phyloP scores from a whole-genome alignment of 768 basidiomycete genomes.

The Austroboletus eburneus region DNA sequence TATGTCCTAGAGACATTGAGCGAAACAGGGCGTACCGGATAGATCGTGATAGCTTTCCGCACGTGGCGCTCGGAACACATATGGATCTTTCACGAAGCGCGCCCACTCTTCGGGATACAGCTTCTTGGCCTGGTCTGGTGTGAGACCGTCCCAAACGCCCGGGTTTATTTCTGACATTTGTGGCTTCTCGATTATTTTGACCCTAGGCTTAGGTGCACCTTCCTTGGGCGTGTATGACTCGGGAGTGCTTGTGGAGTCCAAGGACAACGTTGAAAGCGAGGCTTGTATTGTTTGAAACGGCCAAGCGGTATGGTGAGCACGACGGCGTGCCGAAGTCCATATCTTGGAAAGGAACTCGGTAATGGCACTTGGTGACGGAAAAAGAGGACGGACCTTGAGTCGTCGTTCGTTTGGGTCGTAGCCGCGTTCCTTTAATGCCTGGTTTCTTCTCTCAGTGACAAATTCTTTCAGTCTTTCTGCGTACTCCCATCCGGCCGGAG shows the following conservation, averaged over 20 bases:
- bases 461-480: slow-evolving; percentile 87
- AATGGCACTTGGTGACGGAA: not conserved
- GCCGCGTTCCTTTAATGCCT: slow-evolving; percentile 69
- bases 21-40: slow-evolving; percentile 47
- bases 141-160: slow-evolving; percentile 94
- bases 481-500: slow-evolving; percentile 94
- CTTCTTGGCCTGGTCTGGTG: slow-evolving; percentile 82
- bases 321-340: slow-evolving; percentile 93
- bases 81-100: slow-evolving; percentile 88
- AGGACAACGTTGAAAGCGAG: slow-evolving; percentile 10
- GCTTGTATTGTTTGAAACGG: slow-evolving; percentile 61
- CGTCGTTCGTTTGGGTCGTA: slow-evolving; percentile 55
- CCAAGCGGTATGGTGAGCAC: slow-evolving; percentile 95
- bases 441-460: slow-evolving; percentile 77
- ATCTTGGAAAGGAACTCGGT: slow-evolving; percentile 48
- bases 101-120: slow-evolving; percentile 95
- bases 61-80: slow-evolving; percentile 84
- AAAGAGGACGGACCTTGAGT: slow-evolving; percentile 51
- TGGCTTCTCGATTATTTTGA: slow-evolving; percentile 90
- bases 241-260: not conserved
- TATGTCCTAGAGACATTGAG: not conserved
- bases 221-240: slow-evolving; percentile 4
- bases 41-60: slow-evolving; percentile 98
- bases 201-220: slow-evolving; percentile 34
- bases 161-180: slow-evolving; percentile 99